Percentiles rank a stretch among this genome's conserved stretches.
Evolutionary conservation across 257 asterid species (phyloP).

Genomic region (Solanum ahanhuiri): DNA sequence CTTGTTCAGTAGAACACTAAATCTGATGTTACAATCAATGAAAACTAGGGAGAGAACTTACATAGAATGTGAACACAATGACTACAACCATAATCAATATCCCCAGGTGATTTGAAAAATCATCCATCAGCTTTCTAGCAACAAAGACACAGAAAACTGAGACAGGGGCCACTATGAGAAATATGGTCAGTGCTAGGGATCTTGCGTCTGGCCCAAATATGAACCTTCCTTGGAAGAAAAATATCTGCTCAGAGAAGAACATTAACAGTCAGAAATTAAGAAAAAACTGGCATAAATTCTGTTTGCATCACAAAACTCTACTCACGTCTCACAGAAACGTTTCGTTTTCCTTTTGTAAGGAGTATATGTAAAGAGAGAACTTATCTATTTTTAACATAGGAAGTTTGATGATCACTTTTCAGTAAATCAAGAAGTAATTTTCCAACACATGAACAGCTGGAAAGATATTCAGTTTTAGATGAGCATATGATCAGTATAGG

Average conservation of each 20-base stretch:
- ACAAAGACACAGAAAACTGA: slow-evolving; percentile 76
- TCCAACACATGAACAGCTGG: neutral
- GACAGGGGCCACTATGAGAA: slow-evolving; percentile 82
- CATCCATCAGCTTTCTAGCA: slow-evolving; percentile 74
- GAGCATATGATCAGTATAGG: neutral
- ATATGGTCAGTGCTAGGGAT: slow-evolving; percentile 70
- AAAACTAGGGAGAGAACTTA: slow-evolving; percentile 18
- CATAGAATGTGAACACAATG: slow-evolving; percentile 59
- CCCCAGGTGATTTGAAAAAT: slow-evolving; percentile 59
- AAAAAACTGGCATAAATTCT: neutral
- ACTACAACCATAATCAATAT: slow-evolving; percentile 67
- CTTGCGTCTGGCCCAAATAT: slow-evolving; percentile 93
- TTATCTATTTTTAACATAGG: neutral
- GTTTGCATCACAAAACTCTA: neutral
- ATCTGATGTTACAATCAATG: neutral
- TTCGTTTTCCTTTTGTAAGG: neutral
- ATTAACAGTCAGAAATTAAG: slow-evolving; percentile 4
- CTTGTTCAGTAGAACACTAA: neutral
- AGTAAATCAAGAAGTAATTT: neutral
- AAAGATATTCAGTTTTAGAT: neutral
- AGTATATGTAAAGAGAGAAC: neutral
- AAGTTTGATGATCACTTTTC: neutral
- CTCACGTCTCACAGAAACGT: neutral
- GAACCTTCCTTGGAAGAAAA: slow-evolving; percentile 80
- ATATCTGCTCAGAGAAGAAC: slow-evolving; percentile 46